These are phyloP conservation scores for Candida tibetensis DNA, from an alignment of 805 yeast species.

Conservation along the genomic window DNA sequence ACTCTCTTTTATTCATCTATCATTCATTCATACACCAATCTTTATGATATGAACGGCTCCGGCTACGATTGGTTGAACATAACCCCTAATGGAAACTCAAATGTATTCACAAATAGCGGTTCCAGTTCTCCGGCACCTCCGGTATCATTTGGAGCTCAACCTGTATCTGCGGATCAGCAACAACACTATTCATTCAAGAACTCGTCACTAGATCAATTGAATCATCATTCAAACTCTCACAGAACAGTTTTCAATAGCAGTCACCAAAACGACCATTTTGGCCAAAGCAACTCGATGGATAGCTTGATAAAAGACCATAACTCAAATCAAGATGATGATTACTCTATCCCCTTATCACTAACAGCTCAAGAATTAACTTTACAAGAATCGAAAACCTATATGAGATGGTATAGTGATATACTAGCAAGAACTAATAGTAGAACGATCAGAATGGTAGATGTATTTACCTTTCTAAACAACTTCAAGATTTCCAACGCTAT, in stretches of 20 bases:
- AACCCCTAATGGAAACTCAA: slow-evolving; percentile 9
- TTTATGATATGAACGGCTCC: slow-evolving; percentile 22
- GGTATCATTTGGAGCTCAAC: slow-evolving; percentile 40
- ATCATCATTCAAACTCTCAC: not conserved
- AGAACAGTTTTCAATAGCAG: not conserved
- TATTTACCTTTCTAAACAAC: slow-evolving; percentile 73
- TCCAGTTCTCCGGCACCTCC: slow-evolving; percentile 43
- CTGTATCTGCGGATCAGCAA: not conserved
- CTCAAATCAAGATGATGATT: slow-evolving; percentile 23
- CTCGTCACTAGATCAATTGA: slow-evolving; percentile 15
- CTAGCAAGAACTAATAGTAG: slow-evolving; percentile 66
- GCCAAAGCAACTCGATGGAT: slow-evolving; percentile 9
- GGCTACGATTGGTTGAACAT: slow-evolving; percentile 56
- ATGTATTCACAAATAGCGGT: slow-evolving; percentile 9
- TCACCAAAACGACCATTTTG: slow-evolving; percentile 1
- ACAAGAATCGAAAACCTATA: slow-evolving; percentile 79
- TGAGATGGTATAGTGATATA: slow-evolving; percentile 91
- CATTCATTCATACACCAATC: not conserved
- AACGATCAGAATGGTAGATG: slow-evolving; percentile 69
- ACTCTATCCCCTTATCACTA: slow-evolving; percentile 59
- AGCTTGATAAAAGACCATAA: slow-evolving; percentile 13
- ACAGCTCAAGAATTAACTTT: slow-evolving; percentile 64
- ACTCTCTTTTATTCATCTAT: not conserved
- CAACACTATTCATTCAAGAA: slow-evolving; percentile 11
- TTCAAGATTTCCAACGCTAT: slow-evolving; percentile 59